Percentiles rank a stretch among this genome's conserved stretches.
Evolutionary conservation across 768 basidiomycete genomes (phyloP).

Genomic region (Lyophyllum semitale): DNA sequence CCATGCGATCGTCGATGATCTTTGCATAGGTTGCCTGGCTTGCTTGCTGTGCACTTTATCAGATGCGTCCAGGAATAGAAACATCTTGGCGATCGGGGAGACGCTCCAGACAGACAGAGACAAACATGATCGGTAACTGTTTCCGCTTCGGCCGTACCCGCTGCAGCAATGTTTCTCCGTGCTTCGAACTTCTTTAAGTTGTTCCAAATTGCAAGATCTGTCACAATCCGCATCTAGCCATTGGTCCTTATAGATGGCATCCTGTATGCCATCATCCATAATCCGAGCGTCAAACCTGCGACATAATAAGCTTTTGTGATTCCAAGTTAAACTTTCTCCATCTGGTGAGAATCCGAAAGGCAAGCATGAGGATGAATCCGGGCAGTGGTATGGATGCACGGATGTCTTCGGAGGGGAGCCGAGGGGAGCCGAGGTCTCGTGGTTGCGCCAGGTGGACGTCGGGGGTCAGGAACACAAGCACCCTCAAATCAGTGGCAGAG

Average conservation of each 20-base stretch:
- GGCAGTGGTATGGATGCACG: not conserved
- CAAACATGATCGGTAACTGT: not conserved
- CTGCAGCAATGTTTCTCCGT: not conserved
- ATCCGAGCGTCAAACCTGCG: not conserved
- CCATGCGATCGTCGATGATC: not conserved
- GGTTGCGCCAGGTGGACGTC: not conserved
- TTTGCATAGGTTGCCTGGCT: not conserved
- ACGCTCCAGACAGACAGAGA: not conserved
- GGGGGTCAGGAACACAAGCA: not conserved
- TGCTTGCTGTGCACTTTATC: not conserved
- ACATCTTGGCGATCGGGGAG: not conserved
- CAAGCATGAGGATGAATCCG: too few relatives aligned
- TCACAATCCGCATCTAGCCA: too few relatives aligned
- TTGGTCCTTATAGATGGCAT: too few relatives aligned
- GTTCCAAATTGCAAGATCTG: too few relatives aligned
- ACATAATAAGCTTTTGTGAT: not conserved
- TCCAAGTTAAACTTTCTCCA: not conserved
- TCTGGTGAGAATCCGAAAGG: not conserved
- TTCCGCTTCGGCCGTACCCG: too few relatives aligned
- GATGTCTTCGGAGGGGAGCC: not conserved
- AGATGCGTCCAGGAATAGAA: not conserved
- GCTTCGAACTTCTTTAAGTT: not conserved
- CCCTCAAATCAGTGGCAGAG: not conserved
- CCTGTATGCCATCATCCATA: not conserved
- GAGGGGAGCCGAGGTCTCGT: not conserved